Evolutionary conservation across 257 asterid species (phyloP).

Genomic region (Fraxinus quadrangulata): DNA sequence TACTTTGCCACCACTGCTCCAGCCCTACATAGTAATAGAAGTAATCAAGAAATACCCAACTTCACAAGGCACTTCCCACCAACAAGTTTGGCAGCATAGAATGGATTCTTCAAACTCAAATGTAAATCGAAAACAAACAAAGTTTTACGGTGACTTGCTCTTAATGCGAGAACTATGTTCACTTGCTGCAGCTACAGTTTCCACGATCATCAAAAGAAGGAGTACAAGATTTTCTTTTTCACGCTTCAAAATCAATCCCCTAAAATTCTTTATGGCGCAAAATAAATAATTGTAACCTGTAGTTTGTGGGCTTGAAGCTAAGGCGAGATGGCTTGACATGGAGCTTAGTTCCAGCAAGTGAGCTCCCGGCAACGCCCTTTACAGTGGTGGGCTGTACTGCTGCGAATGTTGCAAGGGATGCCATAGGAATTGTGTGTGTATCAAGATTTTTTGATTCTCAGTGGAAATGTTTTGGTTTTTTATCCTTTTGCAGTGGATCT

Average conservation of each 20-base stretch:
- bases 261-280: neutral
- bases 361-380: constrained; percentile 87
- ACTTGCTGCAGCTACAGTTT: neutral
- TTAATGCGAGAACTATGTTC: neutral
- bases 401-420: constrained; percentile 69
- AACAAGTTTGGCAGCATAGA: neutral
- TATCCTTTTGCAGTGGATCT: constrained; percentile 38
- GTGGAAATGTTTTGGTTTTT: neutral
- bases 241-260: too few species aligned
- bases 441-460: constrained; percentile 15
- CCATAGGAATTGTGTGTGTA: constrained; percentile 39
- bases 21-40: constrained; percentile 40
- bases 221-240: too few species aligned
- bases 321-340: constrained; percentile 59
- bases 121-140: too few species aligned
- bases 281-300: constrained; percentile 39
- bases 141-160: too few species aligned
- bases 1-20: constrained; percentile 87
- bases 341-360: constrained; percentile 76
- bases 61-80: neutral
- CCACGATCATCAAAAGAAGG: too few species aligned
- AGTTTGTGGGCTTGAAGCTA: constrained; percentile 53
- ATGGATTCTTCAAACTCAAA: neutral
- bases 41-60: neutral
- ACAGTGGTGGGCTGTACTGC: constrained; percentile 62